phyloP scores from a whole-genome alignment of 1,139 yeast genomes.

The Kluyveromyces sp. region DNA sequence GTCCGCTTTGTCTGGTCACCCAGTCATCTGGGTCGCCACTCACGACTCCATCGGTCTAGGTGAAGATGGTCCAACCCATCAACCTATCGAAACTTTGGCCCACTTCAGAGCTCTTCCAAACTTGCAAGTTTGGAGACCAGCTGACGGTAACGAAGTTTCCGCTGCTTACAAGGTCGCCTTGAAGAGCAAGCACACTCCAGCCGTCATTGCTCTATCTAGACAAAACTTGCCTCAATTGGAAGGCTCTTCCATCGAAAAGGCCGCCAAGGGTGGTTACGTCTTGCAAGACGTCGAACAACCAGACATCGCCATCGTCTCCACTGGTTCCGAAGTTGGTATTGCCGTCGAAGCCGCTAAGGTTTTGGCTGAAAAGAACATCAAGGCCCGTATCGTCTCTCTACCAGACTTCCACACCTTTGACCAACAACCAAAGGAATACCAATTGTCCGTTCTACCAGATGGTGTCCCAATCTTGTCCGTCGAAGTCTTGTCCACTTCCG shows the following conservation, averaged over 20 bases:
- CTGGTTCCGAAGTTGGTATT: slow-evolving; percentile 93
- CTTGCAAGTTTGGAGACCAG: slow-evolving; percentile 97
- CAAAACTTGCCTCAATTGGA: slow-evolving; percentile 96
- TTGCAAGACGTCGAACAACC: slow-evolving; percentile 55
- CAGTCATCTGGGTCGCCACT: slow-evolving; percentile 95
- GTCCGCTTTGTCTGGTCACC: slow-evolving; percentile 89
- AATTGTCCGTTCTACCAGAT: slow-evolving; percentile 83
- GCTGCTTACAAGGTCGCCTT: slow-evolving; percentile 89
- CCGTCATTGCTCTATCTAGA: slow-evolving; percentile 89
- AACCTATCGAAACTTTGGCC: slow-evolving; percentile 97
- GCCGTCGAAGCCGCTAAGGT: slow-evolving; percentile 75
- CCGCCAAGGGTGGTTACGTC: slow-evolving; percentile 92
- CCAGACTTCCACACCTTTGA: slow-evolving; percentile 94
- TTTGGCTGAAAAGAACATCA: slow-evolving; percentile 57
- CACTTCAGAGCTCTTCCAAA: slow-evolving; percentile 98
- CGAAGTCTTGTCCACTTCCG: slow-evolving; percentile 87
- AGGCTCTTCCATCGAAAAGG: slow-evolving; percentile 88
- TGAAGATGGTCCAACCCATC: slow-evolving; percentile 99
- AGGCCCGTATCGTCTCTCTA: slow-evolving; percentile 78
- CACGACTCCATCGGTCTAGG: slow-evolving; percentile 99
- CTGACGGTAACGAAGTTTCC: slow-evolving; percentile 98
- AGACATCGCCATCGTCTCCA: slow-evolving; percentile 73
- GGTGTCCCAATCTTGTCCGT: slow-evolving; percentile 90
- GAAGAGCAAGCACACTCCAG: slow-evolving; percentile 67
- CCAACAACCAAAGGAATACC: slow-evolving; percentile 71